A percentile compares a stretch with the other conserved stretches of the same genome.
Evolutionary conservation across 176 grass and related monocot genomes (phyloP).

Genomic region (Oryza nivara): DNA sequence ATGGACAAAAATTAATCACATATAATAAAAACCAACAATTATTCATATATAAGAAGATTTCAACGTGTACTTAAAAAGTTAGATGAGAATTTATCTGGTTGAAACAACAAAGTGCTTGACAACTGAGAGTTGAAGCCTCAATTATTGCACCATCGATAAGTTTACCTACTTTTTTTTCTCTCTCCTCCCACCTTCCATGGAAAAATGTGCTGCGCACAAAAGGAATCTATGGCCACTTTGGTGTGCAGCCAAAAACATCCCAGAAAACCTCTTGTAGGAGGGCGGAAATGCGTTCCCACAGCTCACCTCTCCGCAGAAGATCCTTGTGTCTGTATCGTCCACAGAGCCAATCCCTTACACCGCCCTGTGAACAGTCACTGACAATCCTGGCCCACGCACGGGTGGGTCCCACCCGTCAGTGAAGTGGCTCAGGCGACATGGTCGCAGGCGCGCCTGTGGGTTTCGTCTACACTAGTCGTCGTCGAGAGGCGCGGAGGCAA

Average conservation of each 20-base stretch:
- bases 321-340: not conserved
- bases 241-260: not conserved
- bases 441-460: not conserved
- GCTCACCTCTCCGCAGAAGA: not conserved
- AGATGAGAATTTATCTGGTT: too few species aligned
- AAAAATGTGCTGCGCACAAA: not conserved
- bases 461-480: too few species aligned
- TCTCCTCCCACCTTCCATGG: not conserved
- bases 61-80: too few species aligned
- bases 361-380: not conserved
- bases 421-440: not conserved
- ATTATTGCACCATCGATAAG: fast-evolving
- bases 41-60: too few species aligned
- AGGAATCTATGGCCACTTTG: fast-evolving
- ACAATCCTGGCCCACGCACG: not conserved
- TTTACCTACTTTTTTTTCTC: not conserved
- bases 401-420: not conserved
- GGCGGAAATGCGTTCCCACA: not conserved
- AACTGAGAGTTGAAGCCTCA: fast-evolving
- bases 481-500: not conserved
- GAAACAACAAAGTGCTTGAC: not conserved
- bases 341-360: not conserved
- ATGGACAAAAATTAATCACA: too few species aligned
- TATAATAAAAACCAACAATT: too few species aligned
- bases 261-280: not conserved